Evolutionary conservation across 2,329 filamentous ascomycete species (phyloP).

Genomic region (Anthostomella pinea): DNA sequence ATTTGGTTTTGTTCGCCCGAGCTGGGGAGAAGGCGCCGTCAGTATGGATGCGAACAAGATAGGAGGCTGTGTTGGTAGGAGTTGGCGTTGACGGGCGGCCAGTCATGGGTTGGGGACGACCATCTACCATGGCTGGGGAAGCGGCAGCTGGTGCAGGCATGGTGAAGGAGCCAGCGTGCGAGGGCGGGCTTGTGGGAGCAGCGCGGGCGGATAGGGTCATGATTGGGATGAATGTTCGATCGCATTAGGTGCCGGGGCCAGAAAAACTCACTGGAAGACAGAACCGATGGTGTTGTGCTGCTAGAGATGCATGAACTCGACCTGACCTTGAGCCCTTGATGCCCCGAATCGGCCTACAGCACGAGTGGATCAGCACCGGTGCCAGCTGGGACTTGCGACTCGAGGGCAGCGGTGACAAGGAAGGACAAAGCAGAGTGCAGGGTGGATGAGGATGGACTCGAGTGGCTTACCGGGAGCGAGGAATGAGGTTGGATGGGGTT

Average conservation of each 20-base stretch:
- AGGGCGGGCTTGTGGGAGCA: slow-evolving; percentile 15
- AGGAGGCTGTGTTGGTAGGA: slow-evolving; percentile 4
- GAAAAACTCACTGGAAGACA: slow-evolving; percentile 36
- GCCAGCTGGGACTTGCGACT: slow-evolving; percentile 9
- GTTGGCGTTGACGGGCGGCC: slow-evolving; percentile 6
- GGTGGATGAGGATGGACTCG: slow-evolving; percentile 17
- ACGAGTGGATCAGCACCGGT: slow-evolving; percentile 17
- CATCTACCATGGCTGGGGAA: slow-evolving; percentile 15
- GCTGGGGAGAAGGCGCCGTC: slow-evolving; percentile 12
- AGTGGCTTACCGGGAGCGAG: slow-evolving; percentile 24
- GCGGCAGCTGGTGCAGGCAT: slow-evolving; percentile 11
- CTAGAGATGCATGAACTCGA: slow-evolving; percentile 32
- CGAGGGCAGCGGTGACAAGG: slow-evolving; percentile 7
- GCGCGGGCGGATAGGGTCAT: slow-evolving; percentile 16
- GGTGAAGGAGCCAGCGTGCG: slow-evolving; percentile 10
- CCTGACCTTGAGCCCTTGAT: slow-evolving; percentile 26
- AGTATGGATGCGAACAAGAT: slow-evolving; percentile 10
- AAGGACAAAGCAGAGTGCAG: slow-evolving; percentile 5
- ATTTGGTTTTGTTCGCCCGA: slow-evolving; percentile 12
- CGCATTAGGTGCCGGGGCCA: slow-evolving; percentile 33
- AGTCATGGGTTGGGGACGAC: slow-evolving; percentile 9
- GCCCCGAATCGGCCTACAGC: slow-evolving; percentile 26
- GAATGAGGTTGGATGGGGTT: slow-evolving; percentile 24
- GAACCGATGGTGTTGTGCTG: slow-evolving; percentile 33
- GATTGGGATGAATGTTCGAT: slow-evolving; percentile 30